Percentiles rank a stretch among this genome's conserved stretches.
Evolutionary conservation across 768 basidiomycete genomes (phyloP).

Genomic region (Naganishia antarctica): DNA sequence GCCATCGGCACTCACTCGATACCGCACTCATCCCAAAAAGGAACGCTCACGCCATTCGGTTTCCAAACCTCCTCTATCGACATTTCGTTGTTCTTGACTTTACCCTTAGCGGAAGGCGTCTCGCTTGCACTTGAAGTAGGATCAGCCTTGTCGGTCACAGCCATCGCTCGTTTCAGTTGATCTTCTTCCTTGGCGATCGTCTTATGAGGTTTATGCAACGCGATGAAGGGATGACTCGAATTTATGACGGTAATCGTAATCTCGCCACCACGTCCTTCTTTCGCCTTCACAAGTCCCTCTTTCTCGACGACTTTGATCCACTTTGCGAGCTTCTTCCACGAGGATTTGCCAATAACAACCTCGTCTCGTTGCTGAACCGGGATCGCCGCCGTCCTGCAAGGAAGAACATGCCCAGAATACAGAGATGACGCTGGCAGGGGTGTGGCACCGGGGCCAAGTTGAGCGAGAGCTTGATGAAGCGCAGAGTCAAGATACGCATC

Average conservation of each 20-base stretch:
- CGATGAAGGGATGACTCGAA: slow-evolving; percentile 9
- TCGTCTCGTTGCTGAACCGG: slow-evolving; percentile 42
- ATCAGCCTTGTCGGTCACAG: background rate
- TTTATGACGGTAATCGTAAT: slow-evolving; percentile 2
- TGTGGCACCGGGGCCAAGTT: slow-evolving; percentile 58
- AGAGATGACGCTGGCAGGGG: slow-evolving; percentile 72
- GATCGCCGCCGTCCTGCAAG: slow-evolving; percentile 69
- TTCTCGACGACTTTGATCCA: slow-evolving; percentile 78
- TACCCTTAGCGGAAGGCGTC: slow-evolving; percentile 50
- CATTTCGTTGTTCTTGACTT: slow-evolving; percentile 55
- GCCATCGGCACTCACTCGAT: slow-evolving; percentile 56
- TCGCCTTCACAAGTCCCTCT: slow-evolving; percentile 65
- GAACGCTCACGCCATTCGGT: slow-evolving; percentile 58
- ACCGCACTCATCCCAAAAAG: slow-evolving; percentile 63
- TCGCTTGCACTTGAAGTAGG: background rate
- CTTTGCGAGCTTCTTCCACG: slow-evolving; percentile 70
- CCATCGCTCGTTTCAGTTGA: slow-evolving; percentile 57
- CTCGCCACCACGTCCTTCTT: slow-evolving; percentile 53
- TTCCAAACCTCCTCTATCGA: slow-evolving; percentile 70
- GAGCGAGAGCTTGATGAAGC: slow-evolving; percentile 36
- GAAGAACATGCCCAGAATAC: slow-evolving; percentile 71
- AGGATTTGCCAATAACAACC: slow-evolving; percentile 64
- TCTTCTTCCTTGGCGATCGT: slow-evolving; percentile 68
- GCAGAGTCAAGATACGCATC: slow-evolving; percentile 27
- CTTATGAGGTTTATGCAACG: slow-evolving; percentile 30